phyloP scores from a whole-genome alignment of 176 grass and related monocot genomes.

The Zea luxurians region DNA sequence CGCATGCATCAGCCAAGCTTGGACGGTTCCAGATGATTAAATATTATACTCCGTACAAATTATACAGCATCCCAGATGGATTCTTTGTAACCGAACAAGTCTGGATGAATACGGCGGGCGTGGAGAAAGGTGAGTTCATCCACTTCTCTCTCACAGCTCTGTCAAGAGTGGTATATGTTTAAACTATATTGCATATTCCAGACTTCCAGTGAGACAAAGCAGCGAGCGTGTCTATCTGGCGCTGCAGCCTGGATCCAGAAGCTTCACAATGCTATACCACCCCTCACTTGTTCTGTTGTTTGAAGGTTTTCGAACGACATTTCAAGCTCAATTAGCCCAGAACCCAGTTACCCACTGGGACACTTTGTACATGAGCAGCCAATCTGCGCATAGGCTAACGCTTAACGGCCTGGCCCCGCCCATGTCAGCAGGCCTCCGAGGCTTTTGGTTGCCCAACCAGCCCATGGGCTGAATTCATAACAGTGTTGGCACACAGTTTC shows the following conservation, averaged over 20 bases:
- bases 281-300: not conserved
- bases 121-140: conserved; percentile 4
- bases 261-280: too few species aligned
- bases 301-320: not conserved
- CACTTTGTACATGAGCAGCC: too few species aligned
- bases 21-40: too few species aligned
- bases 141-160: not conserved
- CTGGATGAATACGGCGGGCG: not conserved
- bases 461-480: not conserved
- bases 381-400: not conserved
- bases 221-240: too few species aligned
- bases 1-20: not conserved
- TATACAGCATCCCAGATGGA: too few species aligned
- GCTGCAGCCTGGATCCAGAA: too few species aligned
- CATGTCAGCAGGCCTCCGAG: not conserved
- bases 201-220: too few species aligned
- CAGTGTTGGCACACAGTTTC: not conserved
- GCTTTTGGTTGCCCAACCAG: not conserved
- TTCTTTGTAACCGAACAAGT: too few species aligned
- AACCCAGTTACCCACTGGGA: too few species aligned
- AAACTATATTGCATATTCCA: too few species aligned
- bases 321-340: not conserved
- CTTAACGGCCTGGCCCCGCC: not conserved
- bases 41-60: too few species aligned
- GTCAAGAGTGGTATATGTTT: too few species aligned